phyloP scores from a whole-genome alignment of 371 early-diverging fungal species.

The Lichtheimia hyalospora region DNA sequence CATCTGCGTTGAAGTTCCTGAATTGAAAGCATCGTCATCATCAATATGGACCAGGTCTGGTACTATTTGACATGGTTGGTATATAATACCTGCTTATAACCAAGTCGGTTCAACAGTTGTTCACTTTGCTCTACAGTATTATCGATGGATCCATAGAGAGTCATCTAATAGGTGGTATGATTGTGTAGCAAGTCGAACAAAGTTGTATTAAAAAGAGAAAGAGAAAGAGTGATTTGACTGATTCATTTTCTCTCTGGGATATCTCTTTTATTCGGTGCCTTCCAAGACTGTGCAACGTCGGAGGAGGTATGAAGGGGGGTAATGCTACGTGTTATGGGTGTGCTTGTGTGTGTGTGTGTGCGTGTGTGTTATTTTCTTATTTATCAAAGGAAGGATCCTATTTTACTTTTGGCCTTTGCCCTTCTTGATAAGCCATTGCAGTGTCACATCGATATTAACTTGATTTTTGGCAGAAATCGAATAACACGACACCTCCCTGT shows the following conservation, averaged over 20 bases:
- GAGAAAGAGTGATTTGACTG: too few species aligned
- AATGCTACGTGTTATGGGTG: too few species aligned
- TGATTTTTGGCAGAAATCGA: slow-evolving; percentile 98
- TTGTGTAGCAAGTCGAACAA: too few species aligned
- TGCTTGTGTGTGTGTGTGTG: too few species aligned
- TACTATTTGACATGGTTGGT: background rate
- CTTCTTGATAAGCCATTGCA: slow-evolving; percentile 95
- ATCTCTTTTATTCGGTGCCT: too few species aligned
- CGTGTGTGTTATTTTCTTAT: background rate
- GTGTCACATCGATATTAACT: slow-evolving; percentile 95
- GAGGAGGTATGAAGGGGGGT: slow-evolving; percentile 5
- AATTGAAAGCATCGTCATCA: background rate
- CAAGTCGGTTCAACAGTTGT: slow-evolving; percentile 18
- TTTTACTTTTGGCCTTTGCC: slow-evolving; percentile 64
- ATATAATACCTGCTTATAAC: slow-evolving; percentile 29
- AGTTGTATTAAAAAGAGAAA: too few species aligned
- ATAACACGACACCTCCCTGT: slow-evolving; percentile 97
- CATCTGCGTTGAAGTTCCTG: slow-evolving; percentile 36
- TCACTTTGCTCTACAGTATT: too few species aligned
- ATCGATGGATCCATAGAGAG: too few species aligned
- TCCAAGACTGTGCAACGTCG: slow-evolving; percentile 12
- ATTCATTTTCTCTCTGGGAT: too few species aligned
- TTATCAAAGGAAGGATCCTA: background rate
- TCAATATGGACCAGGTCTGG: background rate
- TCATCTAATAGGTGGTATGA: background rate